Evolutionary conservation across 805 yeast genomes (phyloP).

Genomic region (Clavispora carvajalis): DNA sequence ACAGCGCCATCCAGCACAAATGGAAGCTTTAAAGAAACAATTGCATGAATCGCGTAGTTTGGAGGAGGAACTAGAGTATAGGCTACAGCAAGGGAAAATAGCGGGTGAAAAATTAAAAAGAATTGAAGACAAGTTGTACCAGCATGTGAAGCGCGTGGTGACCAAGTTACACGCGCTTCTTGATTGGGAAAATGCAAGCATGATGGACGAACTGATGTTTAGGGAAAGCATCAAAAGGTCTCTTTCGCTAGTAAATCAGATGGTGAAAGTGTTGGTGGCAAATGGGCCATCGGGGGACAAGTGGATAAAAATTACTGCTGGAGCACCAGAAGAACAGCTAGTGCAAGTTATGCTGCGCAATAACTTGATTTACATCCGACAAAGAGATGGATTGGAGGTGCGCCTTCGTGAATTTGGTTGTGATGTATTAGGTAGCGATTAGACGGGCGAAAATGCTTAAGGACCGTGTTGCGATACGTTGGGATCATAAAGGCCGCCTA

Average conservation of each 20-base stretch:
- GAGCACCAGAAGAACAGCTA: conserved; percentile 9
- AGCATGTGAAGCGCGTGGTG: conserved; percentile 15
- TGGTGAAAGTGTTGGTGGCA: conserved; percentile 6
- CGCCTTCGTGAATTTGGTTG: conserved; percentile 1
- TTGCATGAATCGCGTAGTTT: conserved; percentile 3
- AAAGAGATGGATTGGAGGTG: background rate
- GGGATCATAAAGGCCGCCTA: no score
- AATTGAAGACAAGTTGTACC: conserved; percentile 9
- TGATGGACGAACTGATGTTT: conserved; percentile 16
- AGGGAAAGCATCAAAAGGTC: conserved; percentile 9
- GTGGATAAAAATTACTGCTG: conserved; percentile 9
- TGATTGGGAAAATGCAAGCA: conserved; percentile 17
- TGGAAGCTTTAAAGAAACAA: conserved; percentile 6
- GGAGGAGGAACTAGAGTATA: conserved; percentile 3
- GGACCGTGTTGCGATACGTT: no score
- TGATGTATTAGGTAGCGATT: no score
- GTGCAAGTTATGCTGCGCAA: conserved; percentile 14
- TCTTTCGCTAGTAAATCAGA: conserved; percentile 5
- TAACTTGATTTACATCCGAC: conserved; percentile 1
- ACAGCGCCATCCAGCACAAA: conserved; percentile 5
- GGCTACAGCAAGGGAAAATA: background rate
- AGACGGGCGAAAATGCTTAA: no score
- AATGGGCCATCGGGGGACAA: conserved; percentile 2
- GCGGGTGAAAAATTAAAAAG: conserved; percentile 3
- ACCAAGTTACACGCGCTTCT: conserved; percentile 17